Percentiles rank a stretch among this genome's conserved stretches.
Evolutionary conservation across 257 asterid genomes (phyloP).

Genomic region (Leonotis leonurus): DNA sequence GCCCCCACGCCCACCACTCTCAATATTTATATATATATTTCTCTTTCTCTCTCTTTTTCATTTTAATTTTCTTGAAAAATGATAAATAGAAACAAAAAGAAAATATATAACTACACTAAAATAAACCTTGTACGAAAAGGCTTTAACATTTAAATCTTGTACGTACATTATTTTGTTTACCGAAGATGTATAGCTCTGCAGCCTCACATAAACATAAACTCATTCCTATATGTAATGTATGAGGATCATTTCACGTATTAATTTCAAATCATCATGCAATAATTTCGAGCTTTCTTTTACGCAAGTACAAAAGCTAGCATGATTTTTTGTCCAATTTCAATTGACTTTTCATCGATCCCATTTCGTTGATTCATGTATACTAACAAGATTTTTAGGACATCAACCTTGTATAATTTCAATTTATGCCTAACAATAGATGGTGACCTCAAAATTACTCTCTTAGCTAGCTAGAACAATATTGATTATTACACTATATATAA

Average conservation of each 20-base stretch:
- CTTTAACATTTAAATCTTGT: too few relatives aligned
- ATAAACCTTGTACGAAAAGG: too few relatives aligned
- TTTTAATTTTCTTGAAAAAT: not conserved
- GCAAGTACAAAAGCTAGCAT: not conserved
- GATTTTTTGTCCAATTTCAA: not conserved
- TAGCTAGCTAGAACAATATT: too few relatives aligned
- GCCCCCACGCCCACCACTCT: slow-evolving; percentile 23
- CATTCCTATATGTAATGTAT: too few relatives aligned
- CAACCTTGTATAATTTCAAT: slow-evolving; percentile 5
- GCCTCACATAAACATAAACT: too few relatives aligned
- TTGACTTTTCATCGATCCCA: not conserved
- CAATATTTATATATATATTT: not conserved
- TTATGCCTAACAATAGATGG: slow-evolving; percentile 16
- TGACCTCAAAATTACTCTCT: not conserved
- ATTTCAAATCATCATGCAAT: not conserved
- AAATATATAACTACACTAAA: too few relatives aligned
- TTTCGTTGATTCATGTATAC: not conserved
- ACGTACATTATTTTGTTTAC: too few relatives aligned
- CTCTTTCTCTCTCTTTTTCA: not conserved
- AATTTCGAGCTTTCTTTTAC: not conserved
- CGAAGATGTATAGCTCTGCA: too few relatives aligned
- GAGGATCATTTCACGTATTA: too few relatives aligned
- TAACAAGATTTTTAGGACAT: not conserved
- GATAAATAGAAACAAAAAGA: too few relatives aligned
- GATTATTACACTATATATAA: not conserved